Base-by-base conservation (phyloP, 306 rosid species). In the Cyclanthera cordifolia region DNA sequence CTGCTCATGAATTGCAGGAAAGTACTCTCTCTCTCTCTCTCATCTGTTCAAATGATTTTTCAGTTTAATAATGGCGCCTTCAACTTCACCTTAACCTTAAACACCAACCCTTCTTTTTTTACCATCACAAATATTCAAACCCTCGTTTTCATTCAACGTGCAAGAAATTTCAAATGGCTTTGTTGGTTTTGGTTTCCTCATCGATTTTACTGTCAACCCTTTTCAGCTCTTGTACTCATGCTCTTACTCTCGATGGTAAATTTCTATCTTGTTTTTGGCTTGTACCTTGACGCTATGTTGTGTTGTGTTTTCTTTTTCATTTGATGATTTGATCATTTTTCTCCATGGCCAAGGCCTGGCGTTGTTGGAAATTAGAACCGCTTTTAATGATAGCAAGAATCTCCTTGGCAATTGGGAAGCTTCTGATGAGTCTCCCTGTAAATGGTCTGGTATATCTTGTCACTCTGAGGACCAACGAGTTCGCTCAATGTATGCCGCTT, bases 371-470 rank as follows among this genome's bases (percentile, higher is more conserved):
- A 82, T 93, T 12, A 90, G 84, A 71, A 81, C 74, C 70, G 68
- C 75, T 73, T 78, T 90, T 79, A 90, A 93, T 78, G 99, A 93
- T 73, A 86, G 82, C 32, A 79, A 51, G 68, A 78, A 86, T 78
- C 70, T 78, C 73, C 96, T 93, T 13, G 79, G 83, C 28, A 80
- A 88, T 82, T 93, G 99, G 99, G 75, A 77, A 70, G 85, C 78
- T 69, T 55, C 82, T 15, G 95, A 87, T 78, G 94, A 78, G 46
- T 82, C 91, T 71, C 99, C 88, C 49, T 93, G 99, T 83, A 48
- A 78, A 16, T 93, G 99, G 99, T 82, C 91, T 77, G 99, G 99
- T 14, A 85, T 93, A 63, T 39, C 88, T 66, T 93, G 99, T 79
- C 79, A 90, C 80, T 80, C 87, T n/a, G 80, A 74, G 46, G 96